Evolutionary conservation across 331 rosid species (phyloP), one percentile per base, ranked within the genome.

Genomic region (Pyrus hybrid): DNA sequence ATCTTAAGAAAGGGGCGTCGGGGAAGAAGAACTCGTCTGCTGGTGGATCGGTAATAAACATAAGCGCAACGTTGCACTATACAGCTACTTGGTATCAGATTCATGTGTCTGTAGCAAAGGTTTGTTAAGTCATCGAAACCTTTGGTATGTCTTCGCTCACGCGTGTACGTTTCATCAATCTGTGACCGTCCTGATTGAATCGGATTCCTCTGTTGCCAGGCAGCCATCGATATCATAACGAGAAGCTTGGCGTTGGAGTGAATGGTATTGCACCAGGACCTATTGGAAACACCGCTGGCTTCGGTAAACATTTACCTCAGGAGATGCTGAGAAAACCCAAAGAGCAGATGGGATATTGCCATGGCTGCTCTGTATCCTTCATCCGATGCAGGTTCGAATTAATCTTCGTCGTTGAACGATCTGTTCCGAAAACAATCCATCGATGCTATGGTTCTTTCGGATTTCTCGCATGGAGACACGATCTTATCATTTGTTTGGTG

Each of bases 51-150:
- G 56, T 76, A 14, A 66, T 76, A 14, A 76, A 76, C 73, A 67
- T 54, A 51, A 76, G 73, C 68, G 79, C 73, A 0, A 67, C 73
- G 18, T 76, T 76, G 79, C 79, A 76, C 26, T 35, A 76, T 25
- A 54, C 79, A 16, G 79, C 79, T 30, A 23, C 29, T 12, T 76
- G 79, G 57, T 76, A 67, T 76, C 79, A 76, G 26, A 66, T 76
- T 56, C 79, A 76, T 76, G 79, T 67, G 13, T 76, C 79, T 53
- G 79, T 58, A 53, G 79, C 79, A 54, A 76, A 76, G 79, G 79
- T 66, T 32, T 76, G 73, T 33, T 11, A 26, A 16, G 6, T 23
- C 23, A 54, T 37, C 18, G 13, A 72, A 35, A 22, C 13, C 26
- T 23, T 58, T 65, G 23, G 2, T 14, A 58, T 33, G 2, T 58